Percentiles rank a stretch among this genome's conserved stretches.
Evolutionary conservation across 1,284 basidiomycete genomes (phyloP).

Genomic region (Prillingera fragicola): DNA sequence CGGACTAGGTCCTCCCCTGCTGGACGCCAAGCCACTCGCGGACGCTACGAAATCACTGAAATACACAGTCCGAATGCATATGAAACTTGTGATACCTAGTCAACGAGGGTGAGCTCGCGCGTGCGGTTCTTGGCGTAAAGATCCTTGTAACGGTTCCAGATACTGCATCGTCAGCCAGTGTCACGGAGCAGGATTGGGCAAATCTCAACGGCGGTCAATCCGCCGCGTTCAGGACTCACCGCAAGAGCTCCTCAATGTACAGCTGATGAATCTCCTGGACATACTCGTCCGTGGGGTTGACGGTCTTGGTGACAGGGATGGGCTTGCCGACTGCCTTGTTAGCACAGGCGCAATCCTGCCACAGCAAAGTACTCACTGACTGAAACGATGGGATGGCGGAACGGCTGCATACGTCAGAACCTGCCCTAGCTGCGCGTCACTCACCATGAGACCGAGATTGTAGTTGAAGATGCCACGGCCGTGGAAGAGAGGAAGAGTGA

Average conservation of each 20-base stretch:
- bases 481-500: slow-evolving; percentile 93
- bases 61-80: too few relatives aligned
- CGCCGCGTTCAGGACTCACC: slow-evolving; percentile 52
- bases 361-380: slow-evolving; percentile 64
- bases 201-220: neutral
- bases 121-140: slow-evolving; percentile 48
- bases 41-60: too few relatives aligned
- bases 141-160: slow-evolving; percentile 87
- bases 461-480: slow-evolving; percentile 62
- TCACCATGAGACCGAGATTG: slow-evolving; percentile 56
- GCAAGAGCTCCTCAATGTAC: slow-evolving; percentile 87
- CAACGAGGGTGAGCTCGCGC: slow-evolving; percentile 46
- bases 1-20: too few relatives aligned
- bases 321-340: neutral
- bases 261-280: slow-evolving; percentile 70
- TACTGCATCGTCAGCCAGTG: slow-evolving; percentile 54
- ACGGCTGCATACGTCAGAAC: slow-evolving; percentile 56
- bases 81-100: slow-evolving; percentile 11
- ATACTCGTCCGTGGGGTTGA: slow-evolving; percentile 75
- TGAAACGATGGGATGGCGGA: slow-evolving; percentile 86
- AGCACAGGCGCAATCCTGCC: too few relatives aligned
- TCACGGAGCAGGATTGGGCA: too few relatives aligned
- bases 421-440: neutral
- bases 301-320: too few relatives aligned
- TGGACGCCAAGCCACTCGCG: too few relatives aligned